A percentile compares a stretch with the other conserved stretches of the same genome.
Evolutionary conservation across 1,139 yeast genomes (phyloP).

Genomic region (Magnusiomyces ingens): DNA sequence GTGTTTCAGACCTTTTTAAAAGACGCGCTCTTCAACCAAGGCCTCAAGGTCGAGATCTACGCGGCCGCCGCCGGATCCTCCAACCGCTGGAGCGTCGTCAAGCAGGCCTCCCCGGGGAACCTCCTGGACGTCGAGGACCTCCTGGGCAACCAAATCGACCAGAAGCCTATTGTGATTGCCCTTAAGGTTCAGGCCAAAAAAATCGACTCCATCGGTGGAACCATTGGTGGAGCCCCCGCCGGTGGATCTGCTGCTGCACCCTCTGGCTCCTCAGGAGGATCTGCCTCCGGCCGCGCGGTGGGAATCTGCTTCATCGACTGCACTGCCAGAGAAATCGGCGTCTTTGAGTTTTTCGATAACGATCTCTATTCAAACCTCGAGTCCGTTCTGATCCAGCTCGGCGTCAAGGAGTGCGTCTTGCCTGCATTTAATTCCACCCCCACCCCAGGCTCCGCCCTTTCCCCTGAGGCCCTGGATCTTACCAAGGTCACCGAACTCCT

Average conservation of each 20-base stretch:
- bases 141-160: slow-evolving; percentile 45
- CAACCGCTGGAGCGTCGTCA: slow-evolving; percentile 47
- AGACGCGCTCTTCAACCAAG: slow-evolving; percentile 60
- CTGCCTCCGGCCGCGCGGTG: slow-evolving; percentile 46
- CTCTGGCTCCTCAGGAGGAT: background rate
- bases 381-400: slow-evolving; percentile 76
- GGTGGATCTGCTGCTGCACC: background rate
- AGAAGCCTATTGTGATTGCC: slow-evolving; percentile 69
- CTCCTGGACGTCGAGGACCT: slow-evolving; percentile 73
- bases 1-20: slow-evolving; percentile 62
- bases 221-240: background rate
- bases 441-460: slow-evolving; percentile 21
- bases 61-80: slow-evolving; percentile 31
- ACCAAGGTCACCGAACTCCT: slow-evolving; percentile 44
- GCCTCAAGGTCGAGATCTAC: slow-evolving; percentile 74
- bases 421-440: slow-evolving; percentile 37
- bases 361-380: slow-evolving; percentile 83
- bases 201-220: slow-evolving; percentile 19
- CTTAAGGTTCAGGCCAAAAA: slow-evolving; percentile 44
- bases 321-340: slow-evolving; percentile 55
- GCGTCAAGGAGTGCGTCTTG: slow-evolving; percentile 76
- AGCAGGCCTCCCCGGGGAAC: slow-evolving; percentile 86
- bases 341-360: slow-evolving; percentile 78
- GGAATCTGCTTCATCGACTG: slow-evolving; percentile 83
- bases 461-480: slow-evolving; percentile 34